A percentile compares a stretch with the other conserved stretches of the same genome.
Evolutionary conservation across 805 yeast species (phyloP).

Genomic region (Barnettozyma sp.): DNA sequence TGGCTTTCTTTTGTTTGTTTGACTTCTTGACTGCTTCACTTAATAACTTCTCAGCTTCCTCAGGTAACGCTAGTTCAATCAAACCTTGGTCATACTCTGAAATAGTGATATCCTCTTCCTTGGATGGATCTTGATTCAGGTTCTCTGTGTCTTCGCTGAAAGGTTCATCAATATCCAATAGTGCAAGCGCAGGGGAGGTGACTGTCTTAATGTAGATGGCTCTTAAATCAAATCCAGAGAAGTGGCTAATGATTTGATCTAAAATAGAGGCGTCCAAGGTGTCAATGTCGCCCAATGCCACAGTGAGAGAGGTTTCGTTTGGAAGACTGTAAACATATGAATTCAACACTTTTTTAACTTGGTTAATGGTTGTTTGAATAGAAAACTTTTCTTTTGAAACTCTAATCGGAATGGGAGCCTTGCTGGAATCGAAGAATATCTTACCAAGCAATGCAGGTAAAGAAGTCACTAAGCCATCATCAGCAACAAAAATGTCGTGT

Average conservation of each 20-base stretch:
- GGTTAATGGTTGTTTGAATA: slow-evolving; percentile 45
- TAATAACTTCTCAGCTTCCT: slow-evolving; percentile 54
- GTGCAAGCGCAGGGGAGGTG: slow-evolving; percentile 77
- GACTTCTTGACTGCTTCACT: slow-evolving; percentile 32
- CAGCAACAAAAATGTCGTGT: slow-evolving; percentile 76
- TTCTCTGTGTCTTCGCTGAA: slow-evolving; percentile 34
- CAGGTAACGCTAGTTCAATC: slow-evolving; percentile 77
- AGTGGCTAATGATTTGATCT: slow-evolving; percentile 42
- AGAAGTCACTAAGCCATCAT: slow-evolving; percentile 71
- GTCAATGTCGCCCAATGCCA: slow-evolving; percentile 56
- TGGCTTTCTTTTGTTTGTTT: slow-evolving; percentile 14
- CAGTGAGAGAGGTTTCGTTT: slow-evolving; percentile 58
- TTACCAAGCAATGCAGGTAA: slow-evolving; percentile 83
- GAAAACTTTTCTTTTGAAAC: slow-evolving; percentile 36
- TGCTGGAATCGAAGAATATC: slow-evolving; percentile 56
- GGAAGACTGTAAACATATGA: slow-evolving; percentile 63
- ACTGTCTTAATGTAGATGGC: slow-evolving; percentile 59
- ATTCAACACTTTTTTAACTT: slow-evolving; percentile 49
- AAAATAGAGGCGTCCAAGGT: slow-evolving; percentile 41
- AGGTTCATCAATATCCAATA: slow-evolving; percentile 56
- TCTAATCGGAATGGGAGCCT: slow-evolving; percentile 63
- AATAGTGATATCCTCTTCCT: slow-evolving; percentile 36
- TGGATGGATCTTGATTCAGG: slow-evolving; percentile 42
- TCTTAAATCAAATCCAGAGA: slow-evolving; percentile 43
- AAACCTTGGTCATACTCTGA: slow-evolving; percentile 68